phyloP scores from a whole-genome alignment of 2,329 filamentous ascomycete species.

The Penicillium vulpinum region DNA sequence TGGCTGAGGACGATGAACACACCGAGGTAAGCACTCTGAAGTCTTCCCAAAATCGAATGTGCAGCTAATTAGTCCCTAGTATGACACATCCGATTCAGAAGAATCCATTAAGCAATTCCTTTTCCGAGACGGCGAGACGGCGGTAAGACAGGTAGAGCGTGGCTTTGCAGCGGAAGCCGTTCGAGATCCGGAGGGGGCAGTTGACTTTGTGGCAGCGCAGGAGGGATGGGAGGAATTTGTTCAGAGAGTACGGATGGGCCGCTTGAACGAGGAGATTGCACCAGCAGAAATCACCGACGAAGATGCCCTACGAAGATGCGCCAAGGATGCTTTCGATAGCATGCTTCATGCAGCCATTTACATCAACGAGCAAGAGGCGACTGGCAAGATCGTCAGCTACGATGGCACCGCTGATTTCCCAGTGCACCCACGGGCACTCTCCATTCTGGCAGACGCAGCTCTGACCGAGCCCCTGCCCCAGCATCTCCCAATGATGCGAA shows the following conservation, averaged over 20 bases:
- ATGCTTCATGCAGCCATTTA: constrained; percentile 33
- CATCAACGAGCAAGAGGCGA: constrained; percentile 15
- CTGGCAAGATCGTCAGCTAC: background rate
- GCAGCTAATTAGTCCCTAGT: constrained; percentile 17
- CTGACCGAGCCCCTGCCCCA: constrained; percentile 14
- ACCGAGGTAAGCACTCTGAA: constrained; percentile 22
- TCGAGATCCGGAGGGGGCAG: constrained; percentile 36
- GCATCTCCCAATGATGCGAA: constrained; percentile 46
- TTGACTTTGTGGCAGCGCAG: constrained; percentile 36
- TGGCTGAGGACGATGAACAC: constrained; percentile 27
- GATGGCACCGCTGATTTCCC: constrained; percentile 13
- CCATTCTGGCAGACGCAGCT: constrained; percentile 38
- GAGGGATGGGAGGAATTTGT: constrained; percentile 44
- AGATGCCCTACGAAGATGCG: constrained; percentile 25
- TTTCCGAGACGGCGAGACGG: constrained; percentile 23
- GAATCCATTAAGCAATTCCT: constrained; percentile 24
- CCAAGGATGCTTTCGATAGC: constrained; percentile 25
- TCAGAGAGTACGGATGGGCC: constrained; percentile 39
- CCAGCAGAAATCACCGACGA: constrained; percentile 33
- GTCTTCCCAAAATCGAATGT: background rate
- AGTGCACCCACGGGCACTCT: constrained; percentile 30
- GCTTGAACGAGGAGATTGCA: constrained; percentile 42
- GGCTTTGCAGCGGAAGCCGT: constrained; percentile 40
- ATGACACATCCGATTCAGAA: constrained; percentile 35
- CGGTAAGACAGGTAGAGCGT: constrained; percentile 28